A percentile compares a stretch with the other conserved stretches of the same genome.
Evolutionary conservation across 257 asterid genomes (phyloP).

Genomic region (Prunella vulgaris): DNA sequence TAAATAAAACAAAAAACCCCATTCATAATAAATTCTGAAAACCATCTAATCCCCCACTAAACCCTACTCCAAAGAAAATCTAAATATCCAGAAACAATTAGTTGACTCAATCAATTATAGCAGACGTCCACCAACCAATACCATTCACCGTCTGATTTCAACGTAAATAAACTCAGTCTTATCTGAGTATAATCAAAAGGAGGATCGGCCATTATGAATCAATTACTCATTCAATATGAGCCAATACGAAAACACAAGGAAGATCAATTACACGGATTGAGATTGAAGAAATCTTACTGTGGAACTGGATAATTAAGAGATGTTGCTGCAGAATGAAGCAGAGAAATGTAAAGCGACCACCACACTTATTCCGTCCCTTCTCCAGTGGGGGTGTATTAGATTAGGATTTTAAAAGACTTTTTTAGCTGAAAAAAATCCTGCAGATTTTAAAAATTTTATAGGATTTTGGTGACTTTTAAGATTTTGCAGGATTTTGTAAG

Average conservation of each 20-base stretch:
- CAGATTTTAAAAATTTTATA: too few species aligned
- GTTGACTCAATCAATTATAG: not conserved
- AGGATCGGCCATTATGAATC: not conserved
- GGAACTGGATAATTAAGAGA: slow-evolving; percentile 3
- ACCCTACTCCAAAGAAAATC: not conserved
- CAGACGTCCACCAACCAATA: not conserved
- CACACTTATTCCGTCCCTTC: not conserved
- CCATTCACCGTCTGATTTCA: not conserved
- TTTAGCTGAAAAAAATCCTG: too few species aligned
- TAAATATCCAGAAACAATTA: not conserved
- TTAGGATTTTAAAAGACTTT: too few species aligned
- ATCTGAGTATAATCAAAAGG: not conserved
- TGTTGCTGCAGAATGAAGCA: slow-evolving; percentile 19
- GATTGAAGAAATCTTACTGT: slow-evolving; percentile 16
- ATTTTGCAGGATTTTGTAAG: too few species aligned
- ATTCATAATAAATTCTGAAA: not conserved
- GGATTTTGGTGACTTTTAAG: too few species aligned
- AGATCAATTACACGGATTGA: not conserved
- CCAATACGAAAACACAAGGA: not conserved
- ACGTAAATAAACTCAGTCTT: not conserved
- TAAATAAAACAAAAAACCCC: not conserved
- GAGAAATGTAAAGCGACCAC: slow-evolving; percentile 1
- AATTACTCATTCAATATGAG: not conserved
- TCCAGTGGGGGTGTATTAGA: too few species aligned
- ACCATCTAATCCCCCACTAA: slow-evolving; percentile 5